Percentiles rank a stretch among this genome's conserved stretches.
Conservation (phyloP, 2,329 filamentous ascomycete genomes). For the Didymella exigua region DNA sequence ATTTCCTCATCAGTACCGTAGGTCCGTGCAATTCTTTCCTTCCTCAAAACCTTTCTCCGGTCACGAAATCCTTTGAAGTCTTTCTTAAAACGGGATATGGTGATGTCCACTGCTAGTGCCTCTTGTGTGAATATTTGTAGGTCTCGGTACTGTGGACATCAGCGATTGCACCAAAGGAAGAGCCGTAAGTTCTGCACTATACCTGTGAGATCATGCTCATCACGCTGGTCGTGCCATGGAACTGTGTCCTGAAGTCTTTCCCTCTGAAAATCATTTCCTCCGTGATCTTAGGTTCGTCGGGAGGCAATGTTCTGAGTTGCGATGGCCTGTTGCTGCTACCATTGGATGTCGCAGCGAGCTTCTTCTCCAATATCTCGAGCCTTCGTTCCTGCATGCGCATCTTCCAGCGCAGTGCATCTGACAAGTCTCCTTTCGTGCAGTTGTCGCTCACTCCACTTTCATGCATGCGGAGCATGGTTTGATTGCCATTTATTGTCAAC, state of each 20-base stretch:
- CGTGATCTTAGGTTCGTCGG: conserved; percentile 23
- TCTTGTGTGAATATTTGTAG: conserved; percentile 44
- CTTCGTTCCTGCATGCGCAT: conserved; percentile 39
- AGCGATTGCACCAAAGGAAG: not conserved
- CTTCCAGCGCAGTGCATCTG: conserved; percentile 36
- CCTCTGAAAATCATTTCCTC: conserved; percentile 53
- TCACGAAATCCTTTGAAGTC: conserved; percentile 45
- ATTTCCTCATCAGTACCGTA: conserved; percentile 42
- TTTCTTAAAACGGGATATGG: conserved; percentile 36
- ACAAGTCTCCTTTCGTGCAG: conserved; percentile 7
- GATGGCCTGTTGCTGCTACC: conserved; percentile 19
- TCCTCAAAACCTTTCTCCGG: conserved; percentile 34
- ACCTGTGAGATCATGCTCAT: conserved; percentile 45
- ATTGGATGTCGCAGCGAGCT: conserved; percentile 32
- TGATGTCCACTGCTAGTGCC: conserved; percentile 36
- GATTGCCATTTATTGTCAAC: conserved; percentile 6
- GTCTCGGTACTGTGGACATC: conserved; percentile 40
- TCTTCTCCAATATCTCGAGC: conserved; percentile 40
- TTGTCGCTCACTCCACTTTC: conserved; percentile 8
- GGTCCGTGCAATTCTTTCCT: conserved; percentile 25
- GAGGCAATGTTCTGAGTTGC: conserved; percentile 19
- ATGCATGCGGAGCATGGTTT: conserved; percentile 1
- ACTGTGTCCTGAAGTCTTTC: conserved; percentile 54
- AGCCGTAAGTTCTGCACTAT: not conserved
- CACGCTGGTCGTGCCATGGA: conserved; percentile 52